Conservation (phyloP, 805 yeast genomes). For the Zygoascus bituminiphila region DNA sequence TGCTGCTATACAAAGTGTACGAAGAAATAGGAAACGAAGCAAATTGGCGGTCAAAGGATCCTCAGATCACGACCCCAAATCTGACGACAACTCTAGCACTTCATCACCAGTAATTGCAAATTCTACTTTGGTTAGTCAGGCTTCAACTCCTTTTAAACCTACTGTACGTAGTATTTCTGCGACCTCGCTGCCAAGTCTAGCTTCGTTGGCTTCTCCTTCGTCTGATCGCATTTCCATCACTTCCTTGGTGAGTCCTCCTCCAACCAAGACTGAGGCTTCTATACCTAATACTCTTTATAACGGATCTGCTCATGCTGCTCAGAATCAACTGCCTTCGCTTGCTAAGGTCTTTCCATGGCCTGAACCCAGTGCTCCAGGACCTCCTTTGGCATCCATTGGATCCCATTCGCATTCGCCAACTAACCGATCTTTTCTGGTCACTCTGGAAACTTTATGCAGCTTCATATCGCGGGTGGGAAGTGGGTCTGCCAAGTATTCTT, state of each 20-base stretch:
- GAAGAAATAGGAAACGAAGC: constrained; percentile 56
- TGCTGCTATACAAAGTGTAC: constrained; percentile 87
- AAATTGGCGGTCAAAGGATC: not conserved
- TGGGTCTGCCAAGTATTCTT: not conserved
- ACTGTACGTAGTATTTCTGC: not conserved
- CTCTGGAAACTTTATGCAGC: constrained; percentile 9
- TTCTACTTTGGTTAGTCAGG: not conserved
- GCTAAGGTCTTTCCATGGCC: not conserved
- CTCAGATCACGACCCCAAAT: not conserved
- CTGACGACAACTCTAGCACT: not conserved
- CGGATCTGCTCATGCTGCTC: not conserved
- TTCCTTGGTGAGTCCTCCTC: not conserved
- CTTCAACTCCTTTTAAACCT: not conserved
- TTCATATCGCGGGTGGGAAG: constrained; percentile 4
- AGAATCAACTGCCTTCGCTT: not conserved
- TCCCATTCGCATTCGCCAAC: not conserved
- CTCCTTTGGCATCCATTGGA: not conserved
- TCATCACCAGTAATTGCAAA: not conserved
- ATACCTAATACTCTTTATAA: not conserved
- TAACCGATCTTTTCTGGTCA: constrained; percentile 1
- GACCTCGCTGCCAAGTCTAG: not conserved
- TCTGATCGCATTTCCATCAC: not conserved
- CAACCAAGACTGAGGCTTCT: not conserved
- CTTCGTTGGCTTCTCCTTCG: not conserved
- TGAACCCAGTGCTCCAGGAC: not conserved